phyloP scores from a whole-genome alignment of 2,329 filamentous ascomycete species.

The Colletotrichum tanaceti region DNA sequence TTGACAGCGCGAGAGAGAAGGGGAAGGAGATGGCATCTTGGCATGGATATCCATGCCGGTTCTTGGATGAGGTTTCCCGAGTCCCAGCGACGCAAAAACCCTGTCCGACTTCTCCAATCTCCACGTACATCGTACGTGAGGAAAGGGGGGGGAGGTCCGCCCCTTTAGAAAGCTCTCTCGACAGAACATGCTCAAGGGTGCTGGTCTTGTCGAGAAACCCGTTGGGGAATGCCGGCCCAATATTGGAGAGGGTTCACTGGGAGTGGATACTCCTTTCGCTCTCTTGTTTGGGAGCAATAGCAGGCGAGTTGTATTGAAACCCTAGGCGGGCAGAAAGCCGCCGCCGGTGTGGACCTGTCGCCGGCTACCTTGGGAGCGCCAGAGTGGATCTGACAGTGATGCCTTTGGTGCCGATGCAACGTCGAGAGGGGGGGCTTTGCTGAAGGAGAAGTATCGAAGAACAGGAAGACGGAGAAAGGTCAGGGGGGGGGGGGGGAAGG shows the following conservation, averaged over 20 bases:
- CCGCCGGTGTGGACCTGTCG: constrained; percentile 21
- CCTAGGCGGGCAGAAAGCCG: constrained; percentile 16
- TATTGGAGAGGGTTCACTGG: constrained; percentile 16
- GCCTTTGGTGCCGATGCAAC: constrained; percentile 19
- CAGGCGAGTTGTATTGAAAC: constrained; percentile 28
- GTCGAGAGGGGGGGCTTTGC: constrained; percentile 6
- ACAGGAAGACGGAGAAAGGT: background rate
- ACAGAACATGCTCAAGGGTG: constrained; percentile 5
- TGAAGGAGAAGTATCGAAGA: background rate
- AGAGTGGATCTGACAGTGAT: constrained; percentile 2
- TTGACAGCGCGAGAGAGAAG: background rate
- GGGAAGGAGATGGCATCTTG: background rate
- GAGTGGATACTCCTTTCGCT: constrained; percentile 7
- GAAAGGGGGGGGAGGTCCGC: background rate
- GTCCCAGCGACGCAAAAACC: constrained; percentile 2
- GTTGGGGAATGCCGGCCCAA: constrained; percentile 4
- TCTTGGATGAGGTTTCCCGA: constrained; percentile 10
- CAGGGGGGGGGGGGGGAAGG: constrained; percentile 9
- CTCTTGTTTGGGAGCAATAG: constrained; percentile 2
- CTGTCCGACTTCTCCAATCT: constrained; percentile 24
- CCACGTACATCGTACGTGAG: constrained; percentile 10
- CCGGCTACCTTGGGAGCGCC: constrained; percentile 12
- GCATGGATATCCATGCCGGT: constrained; percentile 39
- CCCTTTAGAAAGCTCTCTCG: background rate
- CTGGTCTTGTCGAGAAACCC: background rate